Conservation (phyloP, 352 stramenopile genomes). For the Pythium aristosporum region DNA sequence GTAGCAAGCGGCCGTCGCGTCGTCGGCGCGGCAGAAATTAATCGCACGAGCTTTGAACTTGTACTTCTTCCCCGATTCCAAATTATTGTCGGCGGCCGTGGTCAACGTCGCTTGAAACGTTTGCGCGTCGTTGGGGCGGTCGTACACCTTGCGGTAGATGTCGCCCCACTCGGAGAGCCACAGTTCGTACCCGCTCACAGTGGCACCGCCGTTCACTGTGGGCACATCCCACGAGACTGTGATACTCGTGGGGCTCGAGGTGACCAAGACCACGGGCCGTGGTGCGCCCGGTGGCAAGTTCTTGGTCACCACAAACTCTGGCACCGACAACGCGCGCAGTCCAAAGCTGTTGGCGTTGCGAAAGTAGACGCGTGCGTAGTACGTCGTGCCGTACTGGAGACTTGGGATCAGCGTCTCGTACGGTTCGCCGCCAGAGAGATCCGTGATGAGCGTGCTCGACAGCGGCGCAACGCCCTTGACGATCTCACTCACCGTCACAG, state of each 20-base stretch:
- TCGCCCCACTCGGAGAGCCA: constrained; percentile 96
- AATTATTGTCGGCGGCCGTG: constrained; percentile 78
- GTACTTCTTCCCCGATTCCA: constrained; percentile 92
- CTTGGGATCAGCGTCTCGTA: constrained; percentile 62
- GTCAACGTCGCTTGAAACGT: constrained; percentile 71
- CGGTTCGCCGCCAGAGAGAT: constrained; percentile 74
- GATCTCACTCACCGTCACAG: constrained; percentile 52
- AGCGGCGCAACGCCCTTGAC: constrained; percentile 51
- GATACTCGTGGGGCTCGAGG: constrained; percentile 89
- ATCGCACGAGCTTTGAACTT: constrained; percentile 93
- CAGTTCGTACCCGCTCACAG: constrained; percentile 94
- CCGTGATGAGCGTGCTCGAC: constrained; percentile 53
- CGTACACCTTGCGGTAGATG: constrained; percentile 90
- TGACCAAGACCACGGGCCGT: constrained; percentile 82
- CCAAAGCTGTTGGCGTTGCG: constrained; percentile 89
- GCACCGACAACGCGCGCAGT: constrained; percentile 55
- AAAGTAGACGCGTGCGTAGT: constrained; percentile 91
- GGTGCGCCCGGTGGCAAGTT: constrained; percentile 88
- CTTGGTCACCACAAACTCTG: constrained; percentile 80
- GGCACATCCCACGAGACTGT: constrained; percentile 90
- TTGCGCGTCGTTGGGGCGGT: constrained; percentile 86
- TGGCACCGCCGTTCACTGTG: constrained; percentile 88
- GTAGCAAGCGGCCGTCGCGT: constrained; percentile 77
- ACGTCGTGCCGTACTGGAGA: constrained; percentile 83
- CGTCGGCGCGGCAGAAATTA: constrained; percentile 90